These are phyloP conservation scores for Alisma plantagoaquatica DNA, from an alignment of 106 monocot genomes.

Conservation along the genomic window DNA sequence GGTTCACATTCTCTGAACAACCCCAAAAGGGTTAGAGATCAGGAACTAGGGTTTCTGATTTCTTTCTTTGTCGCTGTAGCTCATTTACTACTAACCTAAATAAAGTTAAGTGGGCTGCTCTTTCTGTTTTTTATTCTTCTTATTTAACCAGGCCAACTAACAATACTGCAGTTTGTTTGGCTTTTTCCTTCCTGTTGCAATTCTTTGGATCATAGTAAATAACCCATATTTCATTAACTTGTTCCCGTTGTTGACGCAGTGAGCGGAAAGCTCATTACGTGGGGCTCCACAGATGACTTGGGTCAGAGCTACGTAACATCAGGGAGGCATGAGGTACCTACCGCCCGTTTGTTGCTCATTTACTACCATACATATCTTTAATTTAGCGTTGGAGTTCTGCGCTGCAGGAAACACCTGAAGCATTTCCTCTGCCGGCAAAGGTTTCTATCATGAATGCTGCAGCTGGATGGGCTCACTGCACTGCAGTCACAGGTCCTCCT, in stretches of 20 bases:
- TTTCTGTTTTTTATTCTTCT: not conserved
- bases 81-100: not conserved
- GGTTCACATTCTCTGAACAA: too few species aligned
- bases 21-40: too few species aligned
- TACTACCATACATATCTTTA: not conserved
- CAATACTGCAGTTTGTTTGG: not conserved
- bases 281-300: slow-evolving; percentile 83
- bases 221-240: not conserved
- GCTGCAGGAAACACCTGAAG: slow-evolving; percentile 68
- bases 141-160: not conserved
- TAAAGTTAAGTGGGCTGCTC: not conserved
- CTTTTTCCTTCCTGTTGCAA: not conserved
- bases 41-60: too few species aligned
- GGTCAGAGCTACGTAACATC: slow-evolving; percentile 73
- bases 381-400: too few species aligned
- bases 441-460: slow-evolving; percentile 43
- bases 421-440: slow-evolving; percentile 65
- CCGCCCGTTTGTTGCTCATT: not conserved
- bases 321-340: slow-evolving; percentile 66
- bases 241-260: slow-evolving; percentile 24
- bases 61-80: too few species aligned
- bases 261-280: slow-evolving; percentile 67
- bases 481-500: slow-evolving; percentile 55
- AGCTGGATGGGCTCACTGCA: slow-evolving; percentile 91
- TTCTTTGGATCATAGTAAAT: not conserved